A percentile compares a stretch with the other conserved stretches of the same genome.
Conservation (phyloP, 2,329 filamentous ascomycete genomes). For the Claviceps paspali region DNA sequence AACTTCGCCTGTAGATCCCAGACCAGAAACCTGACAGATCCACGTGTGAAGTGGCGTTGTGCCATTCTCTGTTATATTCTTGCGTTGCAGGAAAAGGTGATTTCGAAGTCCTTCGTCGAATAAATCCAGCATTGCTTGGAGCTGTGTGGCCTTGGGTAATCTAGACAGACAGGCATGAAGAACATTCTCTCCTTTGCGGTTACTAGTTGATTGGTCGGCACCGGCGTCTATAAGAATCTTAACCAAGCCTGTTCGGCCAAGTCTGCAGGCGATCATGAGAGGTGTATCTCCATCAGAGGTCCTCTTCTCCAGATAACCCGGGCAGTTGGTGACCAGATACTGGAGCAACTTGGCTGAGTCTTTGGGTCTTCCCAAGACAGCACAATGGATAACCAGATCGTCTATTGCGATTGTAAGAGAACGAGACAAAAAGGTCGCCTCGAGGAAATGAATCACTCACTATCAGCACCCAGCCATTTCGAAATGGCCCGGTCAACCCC, state of each 20-base stretch:
- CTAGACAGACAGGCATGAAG: constrained; percentile 40
- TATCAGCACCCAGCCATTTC: constrained; percentile 45
- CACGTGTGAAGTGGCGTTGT: constrained; percentile 50
- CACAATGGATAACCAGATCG: constrained; percentile 52
- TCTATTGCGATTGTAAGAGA: constrained; percentile 22
- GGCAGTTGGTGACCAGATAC: constrained; percentile 48
- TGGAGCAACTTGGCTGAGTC: constrained; percentile 40
- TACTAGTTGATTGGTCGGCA: constrained; percentile 52
- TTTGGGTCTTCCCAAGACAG: constrained; percentile 31
- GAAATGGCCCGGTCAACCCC: constrained; percentile 49
- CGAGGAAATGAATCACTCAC: constrained; percentile 25
- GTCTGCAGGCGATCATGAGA: constrained; percentile 48
- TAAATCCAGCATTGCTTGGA: constrained; percentile 37
- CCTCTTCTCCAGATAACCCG: constrained; percentile 47
- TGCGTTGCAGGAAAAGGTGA: constrained; percentile 44
- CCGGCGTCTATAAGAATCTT: constrained; percentile 50
- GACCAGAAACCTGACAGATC: constrained; percentile 23
- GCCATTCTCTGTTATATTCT: constrained; percentile 32
- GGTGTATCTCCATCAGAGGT: constrained; percentile 46
- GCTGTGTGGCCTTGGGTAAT: constrained; percentile 17
- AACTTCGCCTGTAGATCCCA: constrained; percentile 2
- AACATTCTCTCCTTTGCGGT: constrained; percentile 48
- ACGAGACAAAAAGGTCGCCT: background rate
- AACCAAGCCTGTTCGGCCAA: constrained; percentile 37
- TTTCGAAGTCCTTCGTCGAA: constrained; percentile 41